Evolutionary conservation across 257 asterid species (phyloP).

Genomic region (Penstemon barbatus): DNA sequence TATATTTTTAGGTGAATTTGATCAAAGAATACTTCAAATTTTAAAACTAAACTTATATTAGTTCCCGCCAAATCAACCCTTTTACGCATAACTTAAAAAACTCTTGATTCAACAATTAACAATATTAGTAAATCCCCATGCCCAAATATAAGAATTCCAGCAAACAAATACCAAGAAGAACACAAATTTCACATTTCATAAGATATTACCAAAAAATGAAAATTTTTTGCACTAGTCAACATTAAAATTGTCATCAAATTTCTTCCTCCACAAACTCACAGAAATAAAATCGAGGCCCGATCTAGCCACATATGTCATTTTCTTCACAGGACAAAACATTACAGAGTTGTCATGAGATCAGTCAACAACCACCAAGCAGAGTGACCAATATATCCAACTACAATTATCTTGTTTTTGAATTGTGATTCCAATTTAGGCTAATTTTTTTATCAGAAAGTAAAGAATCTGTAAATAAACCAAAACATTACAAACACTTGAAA

Average conservation of each 20-base stretch:
- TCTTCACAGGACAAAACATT: not conserved
- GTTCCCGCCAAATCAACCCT: not conserved
- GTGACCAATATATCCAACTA: too few relatives aligned
- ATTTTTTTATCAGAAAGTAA: too few relatives aligned
- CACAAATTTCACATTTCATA: not conserved
- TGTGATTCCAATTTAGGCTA: too few relatives aligned
- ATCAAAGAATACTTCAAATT: not conserved
- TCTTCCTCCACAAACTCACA: not conserved
- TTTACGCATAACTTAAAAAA: not conserved
- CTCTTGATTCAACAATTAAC: not conserved
- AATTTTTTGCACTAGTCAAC: not conserved
- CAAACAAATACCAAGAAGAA: not conserved
- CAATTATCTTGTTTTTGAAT: too few relatives aligned
- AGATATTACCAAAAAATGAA: not conserved
- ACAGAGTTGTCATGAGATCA: not conserved
- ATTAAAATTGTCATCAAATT: not conserved
- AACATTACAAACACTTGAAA: too few relatives aligned
- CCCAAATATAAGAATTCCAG: not conserved
- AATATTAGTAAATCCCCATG: not conserved
- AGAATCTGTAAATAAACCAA: too few relatives aligned
- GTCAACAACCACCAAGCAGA: too few relatives aligned
- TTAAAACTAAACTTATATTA: too few relatives aligned
- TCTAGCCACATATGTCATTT: too few relatives aligned
- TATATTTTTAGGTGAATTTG: not conserved
- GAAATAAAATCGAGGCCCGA: not conserved